Conservation (phyloP, 2,329 filamentous ascomycete species). For the Cladosporium sp. region DNA sequence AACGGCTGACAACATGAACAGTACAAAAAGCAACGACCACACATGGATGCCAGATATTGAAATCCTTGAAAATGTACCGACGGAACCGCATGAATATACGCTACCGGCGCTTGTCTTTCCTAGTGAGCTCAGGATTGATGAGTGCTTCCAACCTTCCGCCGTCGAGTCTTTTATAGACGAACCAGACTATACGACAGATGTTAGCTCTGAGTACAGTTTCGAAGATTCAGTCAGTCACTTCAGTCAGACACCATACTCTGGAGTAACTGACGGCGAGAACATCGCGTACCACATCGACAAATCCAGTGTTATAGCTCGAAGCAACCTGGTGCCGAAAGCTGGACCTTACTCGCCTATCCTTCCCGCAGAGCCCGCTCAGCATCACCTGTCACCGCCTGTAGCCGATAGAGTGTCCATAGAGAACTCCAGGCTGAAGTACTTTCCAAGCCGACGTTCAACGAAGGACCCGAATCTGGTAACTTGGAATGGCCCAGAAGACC, state of each 20-base stretch:
- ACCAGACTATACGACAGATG: background rate
- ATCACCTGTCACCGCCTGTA: background rate
- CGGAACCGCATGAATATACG: background rate
- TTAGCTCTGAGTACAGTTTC: background rate
- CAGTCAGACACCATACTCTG: background rate
- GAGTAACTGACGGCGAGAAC: background rate
- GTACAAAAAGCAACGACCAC: background rate
- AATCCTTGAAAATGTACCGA: background rate
- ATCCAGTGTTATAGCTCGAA: too few relatives aligned
- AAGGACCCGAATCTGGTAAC: constrained; percentile 34
- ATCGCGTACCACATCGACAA: too few relatives aligned
- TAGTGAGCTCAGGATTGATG: background rate
- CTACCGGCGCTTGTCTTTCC: background rate
- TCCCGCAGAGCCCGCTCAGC: too few relatives aligned
- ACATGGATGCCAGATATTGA: background rate
- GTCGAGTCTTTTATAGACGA: constrained; percentile 3
- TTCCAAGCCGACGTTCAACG: background rate
- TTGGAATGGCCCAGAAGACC: constrained; percentile 40
- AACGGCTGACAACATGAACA: too few relatives aligned
- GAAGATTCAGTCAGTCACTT: constrained; percentile 8
- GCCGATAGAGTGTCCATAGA: background rate
- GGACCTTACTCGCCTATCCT: too few relatives aligned
- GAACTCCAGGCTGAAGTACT: background rate
- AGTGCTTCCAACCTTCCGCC: background rate
- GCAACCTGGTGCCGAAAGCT: too few relatives aligned